A percentile compares a stretch with the other conserved stretches of the same genome.
phyloP scores from a whole-genome alignment of 495 filamentous ascomycete species.

The Penicillium parvum region DNA sequence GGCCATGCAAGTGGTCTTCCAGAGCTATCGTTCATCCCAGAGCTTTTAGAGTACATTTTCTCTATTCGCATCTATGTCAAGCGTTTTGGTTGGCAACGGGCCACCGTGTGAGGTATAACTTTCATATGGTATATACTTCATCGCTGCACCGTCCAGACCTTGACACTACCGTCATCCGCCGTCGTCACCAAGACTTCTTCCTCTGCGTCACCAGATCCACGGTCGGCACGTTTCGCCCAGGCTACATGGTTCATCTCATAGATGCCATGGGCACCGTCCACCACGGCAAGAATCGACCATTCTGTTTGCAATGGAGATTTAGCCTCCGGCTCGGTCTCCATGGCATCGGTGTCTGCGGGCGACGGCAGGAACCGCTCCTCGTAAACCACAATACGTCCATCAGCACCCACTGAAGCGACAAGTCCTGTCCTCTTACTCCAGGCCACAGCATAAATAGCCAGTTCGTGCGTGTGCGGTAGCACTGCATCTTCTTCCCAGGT shows the following conservation, averaged over 20 bases:
- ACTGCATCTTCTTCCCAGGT: conserved; percentile 70
- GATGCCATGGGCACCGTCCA: conserved; percentile 74
- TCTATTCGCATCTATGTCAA: background rate
- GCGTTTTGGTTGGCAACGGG: too few relatives aligned
- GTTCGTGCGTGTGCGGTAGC: conserved; percentile 69
- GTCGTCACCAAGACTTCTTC: conserved; percentile 76
- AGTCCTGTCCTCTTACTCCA: conserved; percentile 76
- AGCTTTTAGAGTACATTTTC: too few relatives aligned
- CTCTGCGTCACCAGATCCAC: conserved; percentile 25
- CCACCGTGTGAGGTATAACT: too few relatives aligned
- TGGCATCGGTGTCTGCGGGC: conserved; percentile 29
- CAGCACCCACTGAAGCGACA: conserved; percentile 78
- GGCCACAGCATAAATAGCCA: conserved; percentile 71
- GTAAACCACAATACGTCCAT: conserved; percentile 81
- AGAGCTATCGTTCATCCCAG: too few relatives aligned
- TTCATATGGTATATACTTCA: conserved; percentile 9
- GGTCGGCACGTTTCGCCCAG: conserved; percentile 57
- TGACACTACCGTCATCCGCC: conserved; percentile 75
- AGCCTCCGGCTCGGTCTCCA: conserved; percentile 30
- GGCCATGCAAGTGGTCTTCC: background rate
- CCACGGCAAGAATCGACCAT: conserved; percentile 64
- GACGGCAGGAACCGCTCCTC: conserved; percentile 48
- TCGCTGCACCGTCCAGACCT: conserved; percentile 57
- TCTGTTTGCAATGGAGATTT: conserved; percentile 33
- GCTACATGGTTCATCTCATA: conserved; percentile 89